phyloP scores from a whole-genome alignment of 805 yeast species.

The Saccharomycopsis sp. region DNA sequence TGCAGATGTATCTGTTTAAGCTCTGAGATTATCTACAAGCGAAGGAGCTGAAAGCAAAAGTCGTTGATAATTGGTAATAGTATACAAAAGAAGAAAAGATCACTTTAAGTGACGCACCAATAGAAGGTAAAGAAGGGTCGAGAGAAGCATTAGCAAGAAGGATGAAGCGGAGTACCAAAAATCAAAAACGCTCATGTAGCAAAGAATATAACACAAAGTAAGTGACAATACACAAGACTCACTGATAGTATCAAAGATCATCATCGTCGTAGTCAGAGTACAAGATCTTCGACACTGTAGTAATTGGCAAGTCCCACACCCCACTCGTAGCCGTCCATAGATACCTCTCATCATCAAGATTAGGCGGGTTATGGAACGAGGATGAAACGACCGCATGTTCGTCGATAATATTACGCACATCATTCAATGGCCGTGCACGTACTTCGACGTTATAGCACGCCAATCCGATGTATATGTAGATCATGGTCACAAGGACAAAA shows the following conservation, averaged over 20 bases:
- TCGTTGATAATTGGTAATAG: too few relatives aligned
- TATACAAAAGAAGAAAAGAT: too few relatives aligned
- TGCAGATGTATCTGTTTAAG: too few relatives aligned
- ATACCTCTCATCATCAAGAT: constrained; percentile 29
- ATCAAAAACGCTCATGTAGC: too few relatives aligned
- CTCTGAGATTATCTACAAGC: too few relatives aligned
- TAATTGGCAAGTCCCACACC: constrained; percentile 77
- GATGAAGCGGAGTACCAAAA: too few relatives aligned
- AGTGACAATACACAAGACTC: too few relatives aligned
- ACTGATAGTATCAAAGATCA: neutral
- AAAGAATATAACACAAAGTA: too few relatives aligned
- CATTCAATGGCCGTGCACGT: constrained; percentile 52
- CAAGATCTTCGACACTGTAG: constrained; percentile 58
- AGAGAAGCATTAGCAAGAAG: too few relatives aligned
- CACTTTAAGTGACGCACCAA: too few relatives aligned
- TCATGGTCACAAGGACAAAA: constrained; percentile 60
- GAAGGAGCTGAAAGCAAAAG: too few relatives aligned
- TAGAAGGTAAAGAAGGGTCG: too few relatives aligned
- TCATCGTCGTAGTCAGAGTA: constrained; percentile 30
- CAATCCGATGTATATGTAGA: constrained; percentile 64
- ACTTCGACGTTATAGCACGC: constrained; percentile 73
- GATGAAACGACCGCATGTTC: constrained; percentile 40
- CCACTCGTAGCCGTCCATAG: constrained; percentile 66
- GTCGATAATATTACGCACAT: constrained; percentile 62
- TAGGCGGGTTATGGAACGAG: constrained; percentile 26